Base-by-base conservation (phyloP, 31 red algal species). In the Odonthalia washingtoniensis region DNA sequence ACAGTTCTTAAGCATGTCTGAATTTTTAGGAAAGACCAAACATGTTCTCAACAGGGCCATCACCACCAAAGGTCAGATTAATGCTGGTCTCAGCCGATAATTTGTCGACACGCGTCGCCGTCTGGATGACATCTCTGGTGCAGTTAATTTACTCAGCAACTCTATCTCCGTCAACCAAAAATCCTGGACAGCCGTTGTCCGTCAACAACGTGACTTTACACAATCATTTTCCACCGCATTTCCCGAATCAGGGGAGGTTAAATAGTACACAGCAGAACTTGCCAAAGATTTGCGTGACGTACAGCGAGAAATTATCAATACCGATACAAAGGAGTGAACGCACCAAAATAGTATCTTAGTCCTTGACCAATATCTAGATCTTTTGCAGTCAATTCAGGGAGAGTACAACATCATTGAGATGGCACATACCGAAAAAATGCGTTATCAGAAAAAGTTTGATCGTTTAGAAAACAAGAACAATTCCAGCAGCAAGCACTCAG, bases 401-500 rank as follows among this genome's bases (percentile, higher is more conserved):
- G 81, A 70, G 12, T 70, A 64, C 42, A 5, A 38, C 37, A 26
- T 69, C 30, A 65, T 84, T 30, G 65, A 84, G 46, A 72, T 39
- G 3, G 57, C 53, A 28, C 72, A 72, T 57, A 72, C 81, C 1
- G 81, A 84, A 68, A 65, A 69, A 3, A 2, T 60, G 2, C 64
- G 81, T 16, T 84, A 84, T 35, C 65, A 84, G 66, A 43, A 40
- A 44, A 84, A 84, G 81, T 62, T 84, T 3, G 81, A 84, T 57
- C 40, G 52, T 14, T n/a, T 84, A 34, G 53, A 70, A 32, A 84
- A 84, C 42, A 84, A 84, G n/a, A n/a, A n/a, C n/a, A n/a, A n/a
- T n/a, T n/a, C n/a, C n/a, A n/a, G n/a, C n/a, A n/a, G n/a, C n/a
- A n/a, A n/a, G n/a, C n/a, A n/a, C n/a, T n/a, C n/a, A n/a, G n/a